Evolutionary conservation across 306 rosid genomes (phyloP).

Genomic region (Malus domestica): DNA sequence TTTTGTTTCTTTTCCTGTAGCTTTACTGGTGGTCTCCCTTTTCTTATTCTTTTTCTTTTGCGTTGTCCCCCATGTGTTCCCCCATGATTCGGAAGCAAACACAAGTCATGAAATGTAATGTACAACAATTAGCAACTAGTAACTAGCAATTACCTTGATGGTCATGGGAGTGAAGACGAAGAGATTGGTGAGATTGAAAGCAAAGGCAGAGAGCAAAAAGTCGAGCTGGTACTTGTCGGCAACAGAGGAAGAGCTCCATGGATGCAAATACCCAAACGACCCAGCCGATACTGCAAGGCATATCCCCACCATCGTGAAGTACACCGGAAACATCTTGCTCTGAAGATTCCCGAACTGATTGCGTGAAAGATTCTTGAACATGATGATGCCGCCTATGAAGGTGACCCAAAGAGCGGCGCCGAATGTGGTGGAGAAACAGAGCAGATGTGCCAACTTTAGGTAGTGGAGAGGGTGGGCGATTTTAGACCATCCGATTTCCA

Average conservation of each 20-base stretch:
- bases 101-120: no score
- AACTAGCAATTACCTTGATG: slow-evolving; percentile 50
- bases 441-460: slow-evolving; percentile 82
- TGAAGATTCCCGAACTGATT: slow-evolving; percentile 97
- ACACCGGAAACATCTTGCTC: slow-evolving; percentile 98
- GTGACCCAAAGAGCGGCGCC: slow-evolving; percentile 95
- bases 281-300: slow-evolving; percentile 70
- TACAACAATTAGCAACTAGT: background rate
- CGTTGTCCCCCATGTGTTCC: no score
- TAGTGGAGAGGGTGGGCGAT: slow-evolving; percentile 43
- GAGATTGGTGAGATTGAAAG: slow-evolving; percentile 78
- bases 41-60: no score
- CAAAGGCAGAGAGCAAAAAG: slow-evolving; percentile 74
- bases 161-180: slow-evolving; percentile 96
- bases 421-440: slow-evolving; percentile 83
- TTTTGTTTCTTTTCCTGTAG: no score
- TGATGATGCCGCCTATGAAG: slow-evolving; percentile 94
- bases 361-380: slow-evolving; percentile 96
- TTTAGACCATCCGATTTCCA: slow-evolving; percentile 48
- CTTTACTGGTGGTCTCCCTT: no score
- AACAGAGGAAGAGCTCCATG: slow-evolving; percentile 71
- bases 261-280: slow-evolving; percentile 82
- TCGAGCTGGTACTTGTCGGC: slow-evolving; percentile 88
- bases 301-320: slow-evolving; percentile 66
- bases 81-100: no score